These are phyloP conservation scores for Akanthomyces uredinophilus DNA, from an alignment of 2,329 filamentous ascomycete species.

Conservation along the genomic window DNA sequence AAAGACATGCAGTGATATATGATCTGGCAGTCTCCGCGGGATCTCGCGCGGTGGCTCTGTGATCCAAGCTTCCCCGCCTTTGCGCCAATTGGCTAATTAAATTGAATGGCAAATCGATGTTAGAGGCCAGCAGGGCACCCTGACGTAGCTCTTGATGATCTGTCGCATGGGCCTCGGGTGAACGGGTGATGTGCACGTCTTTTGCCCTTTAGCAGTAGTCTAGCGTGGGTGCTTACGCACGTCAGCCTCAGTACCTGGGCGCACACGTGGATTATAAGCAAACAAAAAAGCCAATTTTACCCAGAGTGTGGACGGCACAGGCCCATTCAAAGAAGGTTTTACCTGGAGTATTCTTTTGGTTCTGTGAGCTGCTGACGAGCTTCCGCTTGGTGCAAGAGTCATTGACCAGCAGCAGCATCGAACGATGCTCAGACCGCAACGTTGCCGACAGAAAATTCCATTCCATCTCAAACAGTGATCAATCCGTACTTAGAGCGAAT, in stretches of 20 bases:
- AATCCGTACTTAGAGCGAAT: too few species aligned
- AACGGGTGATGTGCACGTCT: not conserved
- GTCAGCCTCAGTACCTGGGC: not conserved
- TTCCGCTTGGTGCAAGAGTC: too few species aligned
- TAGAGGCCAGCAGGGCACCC: not conserved
- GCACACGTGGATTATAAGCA: not conserved
- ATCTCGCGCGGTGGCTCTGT: not conserved
- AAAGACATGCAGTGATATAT: not conserved
- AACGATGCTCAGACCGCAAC: too few species aligned
- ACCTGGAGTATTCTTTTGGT: too few species aligned
- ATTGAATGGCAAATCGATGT: not conserved
- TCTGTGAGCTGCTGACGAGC: too few species aligned
- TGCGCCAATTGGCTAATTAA: not conserved
- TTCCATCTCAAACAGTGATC: too few species aligned
- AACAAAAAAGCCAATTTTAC: too few species aligned
- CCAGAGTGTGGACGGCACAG: too few species aligned
- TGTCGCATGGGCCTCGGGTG: slow-evolving; percentile 11
- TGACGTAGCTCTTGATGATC: slow-evolving; percentile 5
- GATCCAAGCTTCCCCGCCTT: not conserved
- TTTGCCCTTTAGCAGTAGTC: not conserved
- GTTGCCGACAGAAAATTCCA: too few species aligned
- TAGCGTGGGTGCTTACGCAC: not conserved
- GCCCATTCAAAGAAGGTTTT: too few species aligned
- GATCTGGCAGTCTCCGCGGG: not conserved
- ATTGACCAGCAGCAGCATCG: too few species aligned